Conservation (phyloP, 495 filamentous ascomycete genomes). For the Penicillium parvum region DNA sequence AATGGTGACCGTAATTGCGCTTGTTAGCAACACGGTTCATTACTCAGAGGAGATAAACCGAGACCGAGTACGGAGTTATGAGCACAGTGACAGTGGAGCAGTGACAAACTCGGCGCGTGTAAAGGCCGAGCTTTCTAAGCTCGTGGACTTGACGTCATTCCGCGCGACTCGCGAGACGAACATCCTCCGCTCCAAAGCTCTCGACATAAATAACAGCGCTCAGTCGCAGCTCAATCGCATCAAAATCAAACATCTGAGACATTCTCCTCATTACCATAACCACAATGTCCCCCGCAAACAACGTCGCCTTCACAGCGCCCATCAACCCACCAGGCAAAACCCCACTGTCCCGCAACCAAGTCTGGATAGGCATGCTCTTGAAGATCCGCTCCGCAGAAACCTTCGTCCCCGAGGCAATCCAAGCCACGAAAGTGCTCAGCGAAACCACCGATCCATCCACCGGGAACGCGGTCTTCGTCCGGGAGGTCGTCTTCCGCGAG, state of each 20-base stretch:
- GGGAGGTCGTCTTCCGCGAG: constrained; percentile 26
- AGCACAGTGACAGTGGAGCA: too few species aligned
- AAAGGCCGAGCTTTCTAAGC: not conserved
- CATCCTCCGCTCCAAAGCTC: too few species aligned
- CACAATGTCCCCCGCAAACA: constrained; percentile 29
- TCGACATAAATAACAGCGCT: too few species aligned
- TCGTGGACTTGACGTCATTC: not conserved
- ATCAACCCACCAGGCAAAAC: constrained; percentile 45
- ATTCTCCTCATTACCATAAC: not conserved
- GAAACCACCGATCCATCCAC: constrained; percentile 31
- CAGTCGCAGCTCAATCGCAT: not conserved
- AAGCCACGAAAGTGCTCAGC: constrained; percentile 32
- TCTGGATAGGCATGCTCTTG: constrained; percentile 49
- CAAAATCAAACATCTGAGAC: not conserved
- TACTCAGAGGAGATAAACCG: too few species aligned
- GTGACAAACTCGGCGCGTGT: not conserved
- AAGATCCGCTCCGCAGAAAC: constrained; percentile 48
- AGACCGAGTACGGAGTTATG: too few species aligned
- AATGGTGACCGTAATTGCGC: too few species aligned
- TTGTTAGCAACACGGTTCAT: too few species aligned
- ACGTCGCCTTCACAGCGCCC: constrained; percentile 47
- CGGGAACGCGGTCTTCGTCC: constrained; percentile 23
- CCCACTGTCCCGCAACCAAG: constrained; percentile 41
- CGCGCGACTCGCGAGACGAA: too few species aligned
- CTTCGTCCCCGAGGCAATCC: constrained; percentile 47